These are phyloP conservation scores for Pinus tabuliformis DNA, from an alignment of 75 land plant species.

Conservation along the genomic window DNA sequence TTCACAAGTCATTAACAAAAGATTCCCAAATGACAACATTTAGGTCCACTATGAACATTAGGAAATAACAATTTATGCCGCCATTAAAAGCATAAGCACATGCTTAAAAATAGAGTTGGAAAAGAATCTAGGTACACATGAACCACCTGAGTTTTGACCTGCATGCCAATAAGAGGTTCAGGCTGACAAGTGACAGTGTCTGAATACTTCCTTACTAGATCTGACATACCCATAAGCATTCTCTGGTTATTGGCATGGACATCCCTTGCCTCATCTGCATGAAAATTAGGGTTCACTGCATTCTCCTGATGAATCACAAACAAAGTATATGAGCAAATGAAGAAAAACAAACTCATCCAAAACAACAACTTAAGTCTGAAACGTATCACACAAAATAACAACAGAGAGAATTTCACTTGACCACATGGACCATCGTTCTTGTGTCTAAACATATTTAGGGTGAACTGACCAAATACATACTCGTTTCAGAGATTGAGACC, in stretches of 20 bases:
- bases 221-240: constrained; percentile 4
- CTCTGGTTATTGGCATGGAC: constrained; percentile 15
- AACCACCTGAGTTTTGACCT: background rate
- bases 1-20: background rate
- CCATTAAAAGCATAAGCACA: background rate
- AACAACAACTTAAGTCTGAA: background rate
- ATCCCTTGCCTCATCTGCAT: constrained; percentile 26
- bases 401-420: background rate
- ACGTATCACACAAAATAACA: background rate
- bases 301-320: background rate
- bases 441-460: background rate
- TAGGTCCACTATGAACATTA: background rate
- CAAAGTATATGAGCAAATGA: background rate
- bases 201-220: constrained; percentile 14
- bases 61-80: background rate
- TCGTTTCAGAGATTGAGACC: constrained; percentile 63
- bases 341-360: background rate
- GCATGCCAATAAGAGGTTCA: constrained; percentile 6
- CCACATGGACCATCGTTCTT: background rate
- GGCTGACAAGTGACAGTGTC: constrained; percentile 7
- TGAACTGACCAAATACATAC: constrained; percentile 34
- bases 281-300: background rate
- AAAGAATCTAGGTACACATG: background rate
- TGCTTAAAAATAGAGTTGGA: background rate
- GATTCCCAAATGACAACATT: background rate